These are phyloP conservation scores for Trichophyton benhamiae DNA, from an alignment of 2,329 filamentous ascomycete genomes.

Conservation along the genomic window DNA sequence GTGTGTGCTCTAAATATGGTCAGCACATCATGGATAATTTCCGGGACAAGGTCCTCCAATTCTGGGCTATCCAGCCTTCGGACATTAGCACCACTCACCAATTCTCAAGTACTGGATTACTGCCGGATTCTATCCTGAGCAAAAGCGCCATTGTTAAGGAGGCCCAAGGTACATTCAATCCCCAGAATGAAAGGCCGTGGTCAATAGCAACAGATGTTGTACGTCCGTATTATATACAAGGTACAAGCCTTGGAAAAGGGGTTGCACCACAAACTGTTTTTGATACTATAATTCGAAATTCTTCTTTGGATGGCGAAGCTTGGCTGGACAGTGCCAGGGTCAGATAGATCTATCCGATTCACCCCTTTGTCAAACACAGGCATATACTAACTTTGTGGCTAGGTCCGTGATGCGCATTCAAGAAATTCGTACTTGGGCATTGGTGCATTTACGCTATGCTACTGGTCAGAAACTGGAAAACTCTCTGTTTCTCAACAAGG, in stretches of 20 bases:
- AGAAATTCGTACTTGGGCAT: slow-evolving; percentile 12
- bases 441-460: slow-evolving; percentile 8
- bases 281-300: slow-evolving; percentile 9
- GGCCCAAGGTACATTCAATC: neutral
- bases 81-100: neutral
- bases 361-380: neutral
- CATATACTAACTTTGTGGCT: neutral
- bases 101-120: slow-evolving; percentile 1
- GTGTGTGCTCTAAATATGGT: slow-evolving; percentile 12
- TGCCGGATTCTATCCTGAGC: slow-evolving; percentile 8
- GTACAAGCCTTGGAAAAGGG: slow-evolving; percentile 8
- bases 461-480: slow-evolving; percentile 7
- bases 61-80: slow-evolving; percentile 6
- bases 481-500: slow-evolving; percentile 9
- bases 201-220: neutral
- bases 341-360: neutral
- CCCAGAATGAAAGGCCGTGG: neutral
- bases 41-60: slow-evolving; percentile 7
- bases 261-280: slow-evolving; percentile 7
- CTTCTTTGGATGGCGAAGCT: slow-evolving; percentile 10
- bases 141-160: slow-evolving; percentile 9
- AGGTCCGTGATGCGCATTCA: slow-evolving; percentile 12
- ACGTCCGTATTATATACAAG: slow-evolving; percentile 9
- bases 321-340: slow-evolving; percentile 13
- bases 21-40: slow-evolving; percentile 13